Evolutionary conservation across 1,139 yeast species (phyloP).

Genomic region (Kodamaea anthophila): DNA sequence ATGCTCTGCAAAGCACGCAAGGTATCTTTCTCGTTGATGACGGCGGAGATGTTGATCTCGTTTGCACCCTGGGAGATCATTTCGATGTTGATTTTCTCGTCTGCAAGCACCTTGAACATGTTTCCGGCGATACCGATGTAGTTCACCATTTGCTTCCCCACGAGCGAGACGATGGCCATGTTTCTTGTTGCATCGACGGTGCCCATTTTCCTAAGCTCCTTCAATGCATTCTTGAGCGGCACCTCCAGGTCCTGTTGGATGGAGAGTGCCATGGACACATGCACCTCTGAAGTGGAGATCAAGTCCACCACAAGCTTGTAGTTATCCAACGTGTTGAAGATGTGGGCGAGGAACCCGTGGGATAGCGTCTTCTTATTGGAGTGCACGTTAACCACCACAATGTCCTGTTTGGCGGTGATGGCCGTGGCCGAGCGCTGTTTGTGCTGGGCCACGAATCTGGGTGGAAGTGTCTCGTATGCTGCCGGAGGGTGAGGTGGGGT

Average conservation of each 20-base stretch:
- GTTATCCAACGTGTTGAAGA: conserved; percentile 80
- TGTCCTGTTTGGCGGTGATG: conserved; percentile 89
- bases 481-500: conserved; percentile 97
- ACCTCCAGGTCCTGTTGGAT: conserved; percentile 58
- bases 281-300: conserved; percentile 95
- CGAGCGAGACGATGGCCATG: conserved; percentile 87
- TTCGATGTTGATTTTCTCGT: conserved; percentile 87
- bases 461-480: conserved; percentile 50
- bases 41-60: conserved; percentile 94
- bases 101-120: conserved; percentile 92
- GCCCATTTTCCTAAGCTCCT: conserved; percentile 75
- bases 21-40: conserved; percentile 77
- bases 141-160: conserved; percentile 96
- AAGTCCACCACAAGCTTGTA: conserved; percentile 87
- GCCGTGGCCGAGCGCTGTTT: conserved; percentile 88
- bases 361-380: conserved; percentile 89
- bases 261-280: conserved; percentile 95
- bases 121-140: conserved; percentile 95
- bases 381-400: conserved; percentile 87
- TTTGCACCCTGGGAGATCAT: conserved; percentile 99
- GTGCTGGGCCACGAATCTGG: conserved; percentile 39
- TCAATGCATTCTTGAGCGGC: conserved; percentile 61
- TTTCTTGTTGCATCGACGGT: conserved; percentile 81
- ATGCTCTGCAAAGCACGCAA: conserved; percentile 80
- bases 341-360: conserved; percentile 90